A percentile compares a stretch with the other conserved stretches of the same genome.
Conservation (phyloP, 345 rosid genomes). For the Dipteronia sinensis region DNA sequence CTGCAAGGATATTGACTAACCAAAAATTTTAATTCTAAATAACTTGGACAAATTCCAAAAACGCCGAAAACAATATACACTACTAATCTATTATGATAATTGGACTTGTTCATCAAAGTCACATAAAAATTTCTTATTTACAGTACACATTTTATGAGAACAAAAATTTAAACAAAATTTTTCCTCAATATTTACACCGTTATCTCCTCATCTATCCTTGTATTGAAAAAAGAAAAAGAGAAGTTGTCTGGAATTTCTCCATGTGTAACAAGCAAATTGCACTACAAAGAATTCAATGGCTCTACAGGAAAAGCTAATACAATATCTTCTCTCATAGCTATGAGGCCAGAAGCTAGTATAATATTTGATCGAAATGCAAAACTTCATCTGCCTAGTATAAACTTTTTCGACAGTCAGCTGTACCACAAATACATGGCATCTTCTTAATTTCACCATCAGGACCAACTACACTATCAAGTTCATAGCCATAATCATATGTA, state of each 20-base stretch:
- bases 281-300: no score
- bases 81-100: not conserved
- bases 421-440: slow-evolving; percentile 9
- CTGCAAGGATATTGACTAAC: not conserved
- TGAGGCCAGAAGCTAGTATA: not conserved
- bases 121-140: not conserved
- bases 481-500: slow-evolving; percentile 19
- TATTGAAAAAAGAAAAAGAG: no score
- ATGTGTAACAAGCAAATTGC: no score
- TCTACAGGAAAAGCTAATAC: no score
- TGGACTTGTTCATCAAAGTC: not conserved
- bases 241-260: no score
- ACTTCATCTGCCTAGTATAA: slow-evolving; percentile 10
- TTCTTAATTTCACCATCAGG: slow-evolving; percentile 4
- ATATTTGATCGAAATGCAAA: not conserved
- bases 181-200: not conserved
- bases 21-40: not conserved
- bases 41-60: not conserved
- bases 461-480: slow-evolving; percentile 17
- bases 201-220: no score
- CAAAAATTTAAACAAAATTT: not conserved
- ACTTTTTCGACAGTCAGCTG: slow-evolving; percentile 17
- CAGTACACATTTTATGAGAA: no score
- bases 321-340: not conserved
- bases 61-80: not conserved